Percentiles rank a stretch among this genome's conserved stretches.
Conservation (phyloP, 768 basidiomycete species). For the Rhodotorula toruloides region DNA sequence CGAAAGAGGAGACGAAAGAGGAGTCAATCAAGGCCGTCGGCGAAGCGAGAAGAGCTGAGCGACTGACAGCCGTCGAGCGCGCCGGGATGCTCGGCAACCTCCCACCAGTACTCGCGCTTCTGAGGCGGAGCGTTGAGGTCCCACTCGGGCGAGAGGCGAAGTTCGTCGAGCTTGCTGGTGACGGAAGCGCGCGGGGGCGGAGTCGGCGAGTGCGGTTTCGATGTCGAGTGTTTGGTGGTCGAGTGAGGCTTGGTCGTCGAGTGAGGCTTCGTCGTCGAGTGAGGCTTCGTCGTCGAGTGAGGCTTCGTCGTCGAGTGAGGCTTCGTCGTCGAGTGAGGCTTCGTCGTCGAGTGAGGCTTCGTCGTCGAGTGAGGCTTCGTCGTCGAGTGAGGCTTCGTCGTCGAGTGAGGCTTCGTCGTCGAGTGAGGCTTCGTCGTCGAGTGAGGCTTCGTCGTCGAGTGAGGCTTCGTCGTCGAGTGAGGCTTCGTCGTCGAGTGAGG, state of each 20-base stretch:
- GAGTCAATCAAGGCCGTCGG: background rate
- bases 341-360: no score
- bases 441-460: no score
- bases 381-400: no score
- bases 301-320: no score
- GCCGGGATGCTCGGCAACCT: constrained; percentile 1
- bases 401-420: no score
- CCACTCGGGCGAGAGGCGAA: constrained; percentile 65
- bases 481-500: no score
- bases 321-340: no score
- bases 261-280: background rate
- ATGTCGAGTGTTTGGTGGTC: background rate
- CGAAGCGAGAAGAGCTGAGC: background rate
- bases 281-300: no score
- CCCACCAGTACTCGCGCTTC: background rate
- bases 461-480: no score
- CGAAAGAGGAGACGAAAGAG: no score
- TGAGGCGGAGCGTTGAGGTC: constrained; percentile 44
- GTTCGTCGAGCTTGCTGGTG: constrained; percentile 66
- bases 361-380: no score
- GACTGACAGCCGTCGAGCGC: constrained; percentile 16
- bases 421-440: no score
- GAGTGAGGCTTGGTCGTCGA: background rate
- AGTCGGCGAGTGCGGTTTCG: background rate
- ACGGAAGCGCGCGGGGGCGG: constrained; percentile 48